These are phyloP conservation scores for Diaporthe destruens DNA, from an alignment of 2,329 filamentous ascomycete species.

Conservation along the genomic window DNA sequence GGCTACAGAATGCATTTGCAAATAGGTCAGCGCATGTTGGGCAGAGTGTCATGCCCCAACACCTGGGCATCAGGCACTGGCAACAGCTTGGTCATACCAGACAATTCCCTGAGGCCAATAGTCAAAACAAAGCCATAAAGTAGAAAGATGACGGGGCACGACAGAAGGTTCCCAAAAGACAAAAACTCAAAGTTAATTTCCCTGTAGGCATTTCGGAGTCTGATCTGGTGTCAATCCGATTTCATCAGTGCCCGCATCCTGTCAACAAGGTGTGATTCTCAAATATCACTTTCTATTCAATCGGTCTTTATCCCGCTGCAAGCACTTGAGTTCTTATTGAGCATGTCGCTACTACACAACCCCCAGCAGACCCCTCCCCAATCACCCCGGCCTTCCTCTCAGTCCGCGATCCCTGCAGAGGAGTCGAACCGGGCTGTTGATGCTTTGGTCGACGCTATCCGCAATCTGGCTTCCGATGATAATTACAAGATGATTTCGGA, in stretches of 20 bases:
- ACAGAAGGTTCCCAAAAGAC: not conserved
- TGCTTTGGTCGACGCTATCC: constrained; percentile 51
- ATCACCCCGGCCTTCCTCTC: constrained; percentile 10
- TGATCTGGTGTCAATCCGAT: not conserved
- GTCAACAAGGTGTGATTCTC: not conserved
- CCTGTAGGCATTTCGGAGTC: not conserved
- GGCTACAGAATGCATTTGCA: not conserved
- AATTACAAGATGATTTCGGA: constrained; percentile 53
- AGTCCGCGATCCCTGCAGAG: constrained; percentile 27
- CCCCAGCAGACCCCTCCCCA: constrained; percentile 22
- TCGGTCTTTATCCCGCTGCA: not conserved
- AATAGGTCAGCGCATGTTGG: not conserved
- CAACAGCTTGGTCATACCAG: not conserved
- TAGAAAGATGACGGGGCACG: not conserved
- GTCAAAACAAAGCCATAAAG: not conserved
- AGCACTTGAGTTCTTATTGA: no score
- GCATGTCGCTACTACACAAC: constrained; percentile 6
- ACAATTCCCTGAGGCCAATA: not conserved
- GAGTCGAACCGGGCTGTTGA: constrained; percentile 46
- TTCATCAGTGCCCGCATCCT: not conserved
- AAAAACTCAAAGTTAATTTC: not conserved
- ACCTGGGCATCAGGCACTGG: not conserved
- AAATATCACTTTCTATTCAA: no score
- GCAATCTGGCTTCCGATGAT: constrained; percentile 50
- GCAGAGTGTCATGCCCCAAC: not conserved